A percentile compares a stretch with the other conserved stretches of the same genome.
Evolutionary conservation across 2,329 filamentous ascomycete genomes (phyloP).

Genomic region (Arthrobotrys musiformis): DNA sequence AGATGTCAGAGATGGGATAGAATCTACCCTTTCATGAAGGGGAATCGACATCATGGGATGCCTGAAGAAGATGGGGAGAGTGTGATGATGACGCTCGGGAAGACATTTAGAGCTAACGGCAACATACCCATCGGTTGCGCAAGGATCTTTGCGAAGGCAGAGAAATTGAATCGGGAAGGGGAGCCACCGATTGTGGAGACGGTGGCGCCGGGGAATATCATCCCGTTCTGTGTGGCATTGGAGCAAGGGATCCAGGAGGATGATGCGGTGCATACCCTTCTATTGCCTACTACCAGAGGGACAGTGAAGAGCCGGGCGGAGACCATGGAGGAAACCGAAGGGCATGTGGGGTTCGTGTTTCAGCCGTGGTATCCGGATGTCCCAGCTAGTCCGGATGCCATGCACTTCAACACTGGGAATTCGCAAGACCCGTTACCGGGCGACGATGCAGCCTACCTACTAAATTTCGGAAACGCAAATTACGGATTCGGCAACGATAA

Average conservation of each 20-base stretch:
- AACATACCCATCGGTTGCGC: constrained; percentile 48
- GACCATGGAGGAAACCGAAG: constrained; percentile 28
- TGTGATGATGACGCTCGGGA: constrained; percentile 50
- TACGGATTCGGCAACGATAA: constrained; percentile 14
- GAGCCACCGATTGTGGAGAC: constrained; percentile 33
- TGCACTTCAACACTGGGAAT: neutral
- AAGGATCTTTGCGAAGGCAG: constrained; percentile 34
- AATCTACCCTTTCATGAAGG: constrained; percentile 51
- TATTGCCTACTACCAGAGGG: constrained; percentile 6
- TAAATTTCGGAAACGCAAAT: constrained; percentile 37
- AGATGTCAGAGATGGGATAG: constrained; percentile 54
- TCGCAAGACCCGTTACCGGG: constrained; percentile 29
- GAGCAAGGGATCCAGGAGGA: constrained; percentile 47
- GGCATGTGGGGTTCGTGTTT: constrained; percentile 3
- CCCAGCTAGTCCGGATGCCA: constrained; percentile 18
- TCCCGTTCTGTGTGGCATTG: constrained; percentile 46
- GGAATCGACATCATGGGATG: constrained; percentile 40
- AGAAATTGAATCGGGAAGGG: neutral
- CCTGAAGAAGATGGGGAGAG: constrained; percentile 43
- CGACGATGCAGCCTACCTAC: constrained; percentile 45
- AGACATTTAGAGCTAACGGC: constrained; percentile 51
- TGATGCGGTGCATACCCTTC: constrained; percentile 37
- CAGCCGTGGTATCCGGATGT: constrained; percentile 43
- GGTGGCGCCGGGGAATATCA: constrained; percentile 43
- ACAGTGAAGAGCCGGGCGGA: constrained; percentile 16